Base-by-base conservation (phyloP, 1,284 basidiomycete species). In the Apiotrichum brassicae region DNA sequence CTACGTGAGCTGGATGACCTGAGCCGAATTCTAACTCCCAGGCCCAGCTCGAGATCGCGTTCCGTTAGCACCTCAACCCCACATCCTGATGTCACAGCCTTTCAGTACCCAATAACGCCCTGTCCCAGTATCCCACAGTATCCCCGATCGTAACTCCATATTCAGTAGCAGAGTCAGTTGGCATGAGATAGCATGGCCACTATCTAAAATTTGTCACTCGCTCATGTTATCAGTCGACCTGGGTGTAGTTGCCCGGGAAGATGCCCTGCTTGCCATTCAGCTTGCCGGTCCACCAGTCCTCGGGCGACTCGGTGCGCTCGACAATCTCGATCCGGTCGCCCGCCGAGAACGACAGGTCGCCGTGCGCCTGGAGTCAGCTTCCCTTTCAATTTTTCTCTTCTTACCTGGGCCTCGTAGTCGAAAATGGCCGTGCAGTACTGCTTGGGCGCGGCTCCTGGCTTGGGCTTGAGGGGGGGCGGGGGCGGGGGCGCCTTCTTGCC, bases 241-340 rank as follows among this genome's bases (percentile, higher is more conserved):
- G 71, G 25, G 72, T 74, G 51, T 74, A 74, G 36, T 63, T 77
- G 78, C 92, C 94, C 47, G 94, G 94, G 75, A 98, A 98, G 23
- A 95, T 86, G 19, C 95, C 95, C 69, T 91, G 82, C 52, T 74
- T 72, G 2, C 92, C 93, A 59, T 89, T 83, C 56, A 97, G 46
- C 60, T 80, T 79, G 6, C 94, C 95, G 9, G 92, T 97, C 94
- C 94, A 99, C 94, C 94, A 98, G 68, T 98, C 95, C 66, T 97
- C 91, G 20, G 84, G 73, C 60, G 82, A 91, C 3, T 80, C 81
- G 12, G 87, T 87, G 66, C 84, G 81, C 73, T 95, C 85, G 25
- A 95, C 80, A 47, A 98, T 79, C 74, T 95, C 90, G 71, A 99
- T 97, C 57, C 82, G 77, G 71, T 98, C 94, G n/a, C 95, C 95